Conservation (phyloP, 164 flowering plant genomes). For the Houttuynia cordata region DNA sequence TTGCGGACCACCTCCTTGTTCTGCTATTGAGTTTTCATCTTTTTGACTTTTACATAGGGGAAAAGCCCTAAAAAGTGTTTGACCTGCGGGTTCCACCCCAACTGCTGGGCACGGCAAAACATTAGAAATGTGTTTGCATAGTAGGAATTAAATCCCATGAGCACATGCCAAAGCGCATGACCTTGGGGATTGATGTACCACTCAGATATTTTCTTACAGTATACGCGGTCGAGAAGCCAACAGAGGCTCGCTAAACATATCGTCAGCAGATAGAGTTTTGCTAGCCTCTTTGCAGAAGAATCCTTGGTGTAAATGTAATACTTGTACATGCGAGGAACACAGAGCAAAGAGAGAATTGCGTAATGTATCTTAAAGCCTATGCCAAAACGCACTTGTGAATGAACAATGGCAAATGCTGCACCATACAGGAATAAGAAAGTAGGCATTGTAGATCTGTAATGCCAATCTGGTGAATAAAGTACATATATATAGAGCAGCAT, state of each 20-base stretch:
- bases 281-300: constrained; percentile 45
- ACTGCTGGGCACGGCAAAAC: constrained; percentile 78
- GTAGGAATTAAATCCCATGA: constrained; percentile 75
- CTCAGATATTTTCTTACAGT: constrained; percentile 33
- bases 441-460: constrained; percentile 80
- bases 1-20: not conserved
- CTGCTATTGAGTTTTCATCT: constrained; percentile 44
- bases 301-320: constrained; percentile 64
- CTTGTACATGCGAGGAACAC: constrained; percentile 81
- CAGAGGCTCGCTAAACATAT: constrained; percentile 36
- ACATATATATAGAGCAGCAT: constrained; percentile 70
- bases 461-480: constrained; percentile 86
- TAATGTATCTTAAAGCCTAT: constrained; percentile 67
- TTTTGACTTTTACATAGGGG: constrained; percentile 69
- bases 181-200: constrained; percentile 65
- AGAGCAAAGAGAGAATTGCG: constrained; percentile 47
- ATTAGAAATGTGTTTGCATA: constrained; percentile 72
- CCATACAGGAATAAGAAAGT: constrained; percentile 71
- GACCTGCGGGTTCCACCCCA: constrained; percentile 54
- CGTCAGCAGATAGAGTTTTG: constrained; percentile 45
- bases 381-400: constrained; percentile 40
- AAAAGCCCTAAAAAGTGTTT: constrained; percentile 37
- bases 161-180: constrained; percentile 71
- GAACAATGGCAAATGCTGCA: constrained; percentile 46
- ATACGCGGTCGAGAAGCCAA: constrained; percentile 51